Evolutionary conservation across 169 alveolate species (phyloP).

Genomic region (Cryptosporidium parvum): DNA sequence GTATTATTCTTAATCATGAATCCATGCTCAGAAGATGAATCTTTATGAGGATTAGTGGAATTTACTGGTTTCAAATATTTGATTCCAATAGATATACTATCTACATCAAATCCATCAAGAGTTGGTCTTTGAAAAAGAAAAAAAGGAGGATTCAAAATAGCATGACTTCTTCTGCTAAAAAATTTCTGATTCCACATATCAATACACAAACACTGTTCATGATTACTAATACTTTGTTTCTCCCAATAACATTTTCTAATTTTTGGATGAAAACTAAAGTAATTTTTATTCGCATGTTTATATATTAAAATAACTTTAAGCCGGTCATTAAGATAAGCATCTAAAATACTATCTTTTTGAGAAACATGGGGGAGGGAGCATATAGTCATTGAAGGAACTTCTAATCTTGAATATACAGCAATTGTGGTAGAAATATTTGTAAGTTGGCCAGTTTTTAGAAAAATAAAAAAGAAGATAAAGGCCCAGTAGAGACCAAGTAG

Average conservation of each 20-base stretch:
- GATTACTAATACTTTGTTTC: neutral
- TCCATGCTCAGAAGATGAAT: neutral
- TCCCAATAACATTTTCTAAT: slow-evolving; percentile 67
- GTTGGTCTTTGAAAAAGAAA: slow-evolving; percentile 47
- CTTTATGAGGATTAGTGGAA: neutral
- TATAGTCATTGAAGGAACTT: slow-evolving; percentile 64
- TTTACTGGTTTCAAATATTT: slow-evolving; percentile 32
- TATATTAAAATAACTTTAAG: slow-evolving; percentile 51
- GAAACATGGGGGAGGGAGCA: slow-evolving; percentile 71
- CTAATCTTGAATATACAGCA: slow-evolving; percentile 56
- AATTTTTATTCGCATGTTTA: slow-evolving; percentile 17
- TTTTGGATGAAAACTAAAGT: slow-evolving; percentile 28
- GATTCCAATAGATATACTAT: slow-evolving; percentile 52
- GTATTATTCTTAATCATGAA: neutral
- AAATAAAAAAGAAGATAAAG: slow-evolving; percentile 48
- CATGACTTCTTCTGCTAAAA: neutral
- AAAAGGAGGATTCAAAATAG: slow-evolving; percentile 30
- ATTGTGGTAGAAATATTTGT: slow-evolving; percentile 61
- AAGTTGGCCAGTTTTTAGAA: slow-evolving; percentile 63
- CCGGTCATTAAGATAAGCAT: slow-evolving; percentile 36
- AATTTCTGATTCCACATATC: slow-evolving; percentile 72
- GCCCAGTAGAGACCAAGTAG: slow-evolving; percentile 64
- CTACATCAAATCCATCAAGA: slow-evolving; percentile 10
- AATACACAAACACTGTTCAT: slow-evolving; percentile 69
- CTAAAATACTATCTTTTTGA: slow-evolving; percentile 22